Base-by-base conservation (phyloP, 768 basidiomycete species). In the Phaffia australis region DNA sequence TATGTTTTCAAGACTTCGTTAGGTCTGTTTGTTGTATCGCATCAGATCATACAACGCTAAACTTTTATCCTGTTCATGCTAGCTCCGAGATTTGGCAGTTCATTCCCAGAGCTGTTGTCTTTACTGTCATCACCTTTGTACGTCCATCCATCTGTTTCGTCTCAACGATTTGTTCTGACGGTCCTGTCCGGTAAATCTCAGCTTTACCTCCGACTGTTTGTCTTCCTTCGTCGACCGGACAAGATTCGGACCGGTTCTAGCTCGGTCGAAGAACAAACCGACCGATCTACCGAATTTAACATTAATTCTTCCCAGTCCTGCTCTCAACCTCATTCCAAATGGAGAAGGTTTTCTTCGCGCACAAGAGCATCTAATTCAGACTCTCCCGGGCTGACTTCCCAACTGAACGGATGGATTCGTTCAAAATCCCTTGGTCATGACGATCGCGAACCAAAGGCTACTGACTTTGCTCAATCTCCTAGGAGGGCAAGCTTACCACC, bases 191-290 rank as follows among this genome's bases (percentile, higher is more conserved):
- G 35, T 42, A 42, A 4, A 42, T 42, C 35, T 42, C 35, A 42
- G 35, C 66, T 76, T 16, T 77, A 77, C 70, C 70, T 72, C 48
- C 65, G 71, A 49, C 70, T 77, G 1, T 77, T 74, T 69, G 73
- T 77, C 64, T 77, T 77, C 65, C 73, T 77, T 9, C 73, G 75
- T n/a, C 72, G 76, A 49, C 76, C 76, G 0, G 76, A 77, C 70
- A 73, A 73, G 62, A 76, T 77, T 60, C 70, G 74, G 23, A 69
- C 73, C 29, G 35, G 35, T 42, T 73, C 75, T 1, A 70, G 64
- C 21, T 70, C 69, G 5, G 46, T 62, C 35, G 50, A 65, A 23
- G 56, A 59, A 19, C 42, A 42, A 30, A 35, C 25, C 21, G n/a
- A n/a, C 19, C 60, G 57, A 15, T 56, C 54, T 5, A 51, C 57